These are phyloP conservation scores for Torulaspora maleeae DNA, from an alignment of 805 yeast species.

Conservation along the genomic window DNA sequence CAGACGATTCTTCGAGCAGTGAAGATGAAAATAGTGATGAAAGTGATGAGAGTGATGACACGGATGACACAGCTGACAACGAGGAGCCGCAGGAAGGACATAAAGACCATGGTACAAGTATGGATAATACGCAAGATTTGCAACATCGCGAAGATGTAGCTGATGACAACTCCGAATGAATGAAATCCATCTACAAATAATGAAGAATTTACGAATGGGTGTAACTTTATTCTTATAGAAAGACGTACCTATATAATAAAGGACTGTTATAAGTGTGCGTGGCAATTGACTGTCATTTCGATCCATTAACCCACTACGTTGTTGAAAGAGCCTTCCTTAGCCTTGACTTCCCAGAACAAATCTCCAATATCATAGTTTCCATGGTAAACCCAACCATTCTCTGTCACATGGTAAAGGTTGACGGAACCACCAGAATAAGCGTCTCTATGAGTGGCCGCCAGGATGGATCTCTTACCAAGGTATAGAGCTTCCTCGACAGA, in stretches of 20 bases:
- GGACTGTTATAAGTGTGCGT: background rate
- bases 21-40: conserved; percentile 26
- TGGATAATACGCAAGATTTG: conserved; percentile 1
- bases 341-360: conserved; percentile 87
- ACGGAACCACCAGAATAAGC: conserved; percentile 97
- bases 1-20: conserved; percentile 22
- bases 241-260: conserved; percentile 7
- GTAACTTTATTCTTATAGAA: conserved; percentile 14
- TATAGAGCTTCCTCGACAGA: conserved; percentile 89
- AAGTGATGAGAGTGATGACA: conserved; percentile 14
- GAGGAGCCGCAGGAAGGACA: conserved; percentile 32
- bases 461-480: conserved; percentile 89
- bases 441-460: conserved; percentile 98
- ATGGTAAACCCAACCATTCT: conserved; percentile 90
- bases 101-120: conserved; percentile 2
- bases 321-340: conserved; percentile 81
- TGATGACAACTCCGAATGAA: conserved; percentile 37
- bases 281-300: background rate
- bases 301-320: conserved; percentile 48
- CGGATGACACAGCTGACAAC: conserved; percentile 6
- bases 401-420: conserved; percentile 88
- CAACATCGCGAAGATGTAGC: conserved; percentile 41
- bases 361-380: conserved; percentile 93
- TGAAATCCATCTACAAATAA: background rate
- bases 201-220: conserved; percentile 6